Conservation (phyloP, 2,329 filamentous ascomycete species). For the Phyllosticta citriasiana region DNA sequence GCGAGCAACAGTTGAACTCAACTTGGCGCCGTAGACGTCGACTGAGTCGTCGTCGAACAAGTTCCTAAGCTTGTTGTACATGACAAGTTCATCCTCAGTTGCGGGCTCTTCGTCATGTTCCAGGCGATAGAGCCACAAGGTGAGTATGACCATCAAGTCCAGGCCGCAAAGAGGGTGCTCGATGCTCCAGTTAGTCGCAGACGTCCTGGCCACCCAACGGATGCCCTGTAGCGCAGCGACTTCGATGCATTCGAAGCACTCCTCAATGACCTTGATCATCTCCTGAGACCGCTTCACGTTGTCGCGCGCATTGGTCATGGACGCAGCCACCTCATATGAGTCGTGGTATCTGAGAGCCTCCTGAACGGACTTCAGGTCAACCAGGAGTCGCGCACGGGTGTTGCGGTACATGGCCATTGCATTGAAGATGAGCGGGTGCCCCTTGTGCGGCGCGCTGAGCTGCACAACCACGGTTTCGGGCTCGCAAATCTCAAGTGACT, state of each 20-base stretch:
- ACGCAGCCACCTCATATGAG: constrained; percentile 89
- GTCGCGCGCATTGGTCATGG: constrained; percentile 90
- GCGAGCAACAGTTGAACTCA: constrained; percentile 90
- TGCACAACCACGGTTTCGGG: constrained; percentile 81
- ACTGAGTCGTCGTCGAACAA: constrained; percentile 87
- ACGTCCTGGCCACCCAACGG: constrained; percentile 95
- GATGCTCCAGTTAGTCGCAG: constrained; percentile 97
- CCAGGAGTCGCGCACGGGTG: constrained; percentile 80
- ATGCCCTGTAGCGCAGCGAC: constrained; percentile 90
- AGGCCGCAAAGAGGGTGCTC: constrained; percentile 94
- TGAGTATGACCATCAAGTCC: constrained; percentile 96
- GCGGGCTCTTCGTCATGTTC: constrained; percentile 96
- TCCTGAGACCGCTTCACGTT: constrained; percentile 90
- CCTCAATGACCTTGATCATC: constrained; percentile 97
- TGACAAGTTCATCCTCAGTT: constrained; percentile 70
- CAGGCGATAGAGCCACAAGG: constrained; percentile 95
- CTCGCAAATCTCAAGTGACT: constrained; percentile 86
- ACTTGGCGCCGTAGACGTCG: constrained; percentile 67
- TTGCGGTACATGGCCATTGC: constrained; percentile 96
- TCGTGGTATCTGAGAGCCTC: constrained; percentile 96
- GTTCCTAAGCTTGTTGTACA: constrained; percentile 87
- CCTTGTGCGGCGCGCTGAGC: constrained; percentile 87
- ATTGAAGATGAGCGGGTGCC: constrained; percentile 94
- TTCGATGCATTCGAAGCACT: constrained; percentile 96
- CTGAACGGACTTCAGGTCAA: constrained; percentile 91